Evolutionary conservation across 495 filamentous ascomycete species (phyloP), one percentile per base, ranked within the genome.

Genomic region (Collariella sp.): DNA sequence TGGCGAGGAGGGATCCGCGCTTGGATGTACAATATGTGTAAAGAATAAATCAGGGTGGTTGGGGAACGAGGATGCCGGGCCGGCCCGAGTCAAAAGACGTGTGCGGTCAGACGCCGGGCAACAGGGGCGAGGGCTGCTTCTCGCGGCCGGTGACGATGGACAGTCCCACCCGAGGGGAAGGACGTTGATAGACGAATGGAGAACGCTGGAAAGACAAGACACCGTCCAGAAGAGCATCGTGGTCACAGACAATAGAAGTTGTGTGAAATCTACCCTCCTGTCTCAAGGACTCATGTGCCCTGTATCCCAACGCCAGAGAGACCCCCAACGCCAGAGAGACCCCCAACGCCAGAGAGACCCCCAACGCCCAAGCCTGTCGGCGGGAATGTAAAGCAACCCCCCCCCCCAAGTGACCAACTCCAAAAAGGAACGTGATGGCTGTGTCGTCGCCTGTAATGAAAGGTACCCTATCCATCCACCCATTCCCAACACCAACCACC

Each of bases 1-100:
- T 16, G 38, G 18, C 29, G 18, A 22, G 29, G 20, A 34, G 24
- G 9, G 36, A 43, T 6, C 44, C 33, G 39, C 22, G 24, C 42
- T 46, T 12, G n/a, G 24, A 40, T 52, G 47, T 52, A 57, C 48
- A 57, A 22, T 18, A 33, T 1, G 5, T 52, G 46, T 51, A 26
- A 9, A 50, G 20, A 23, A 49, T 46, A 31, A n/a, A n/a, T n/a
- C n/a, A n/a, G n/a, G 7, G 34, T 45, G 29, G 36, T n/a, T 40
- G 23, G 46, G 31, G 29, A 31, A n/a, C 7, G 23, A 39, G 15
- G 20, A 36, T 49, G 7, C n/a, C 38, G 46, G 15, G 29, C 26
- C 39, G 13, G 34, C 39, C 35, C 35, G n/a, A 10, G 15, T 9
- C 10, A 20, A 16, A 23, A 19, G 22, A 7, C 3, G 6, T 20